phyloP scores from a whole-genome alignment of 257 asterid genomes.

The Gardenia jasminoides region DNA sequence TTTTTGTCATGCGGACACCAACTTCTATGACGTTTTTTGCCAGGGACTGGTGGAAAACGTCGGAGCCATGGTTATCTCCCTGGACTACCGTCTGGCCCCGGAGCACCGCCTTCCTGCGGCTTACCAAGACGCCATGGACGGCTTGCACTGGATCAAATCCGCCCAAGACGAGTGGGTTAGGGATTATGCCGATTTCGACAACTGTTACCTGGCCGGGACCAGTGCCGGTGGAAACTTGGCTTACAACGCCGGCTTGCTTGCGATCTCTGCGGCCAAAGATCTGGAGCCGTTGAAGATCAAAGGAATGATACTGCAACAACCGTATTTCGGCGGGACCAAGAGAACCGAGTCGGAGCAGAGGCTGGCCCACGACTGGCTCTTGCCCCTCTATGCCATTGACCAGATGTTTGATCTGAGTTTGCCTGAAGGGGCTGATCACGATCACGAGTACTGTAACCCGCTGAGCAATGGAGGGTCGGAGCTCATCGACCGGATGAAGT shows the following conservation, averaged over 20 bases:
- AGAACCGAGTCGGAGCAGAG: constrained; percentile 29
- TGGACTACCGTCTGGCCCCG: constrained; percentile 53
- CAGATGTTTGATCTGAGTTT: constrained; percentile 26
- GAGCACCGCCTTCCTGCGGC: constrained; percentile 47
- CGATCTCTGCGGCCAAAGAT: constrained; percentile 7
- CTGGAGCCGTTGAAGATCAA: constrained; percentile 28
- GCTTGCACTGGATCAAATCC: constrained; percentile 29
- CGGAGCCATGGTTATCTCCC: constrained; percentile 38
- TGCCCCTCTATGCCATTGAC: constrained; percentile 19
- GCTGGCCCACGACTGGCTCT: constrained; percentile 15
- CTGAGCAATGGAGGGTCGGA: constrained; percentile 25
- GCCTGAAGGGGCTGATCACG: constrained; percentile 29
- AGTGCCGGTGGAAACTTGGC: constrained; percentile 46
- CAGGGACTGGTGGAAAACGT: constrained; percentile 24
- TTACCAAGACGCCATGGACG: constrained; percentile 44
- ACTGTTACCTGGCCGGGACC: constrained; percentile 32
- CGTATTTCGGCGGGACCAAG: constrained; percentile 25
- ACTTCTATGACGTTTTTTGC: constrained; percentile 32
- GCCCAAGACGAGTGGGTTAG: constrained; percentile 33
- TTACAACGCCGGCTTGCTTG: constrained; percentile 30
- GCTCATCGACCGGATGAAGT: constrained; percentile 17
- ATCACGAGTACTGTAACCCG: constrained; percentile 31
- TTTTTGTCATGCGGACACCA: constrained; percentile 33
- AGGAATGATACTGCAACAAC: constrained; percentile 37
- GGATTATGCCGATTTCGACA: constrained; percentile 31